Evolutionary conservation across 2,329 filamentous ascomycete species (phyloP).

Genomic region (Alternaria viburni): DNA sequence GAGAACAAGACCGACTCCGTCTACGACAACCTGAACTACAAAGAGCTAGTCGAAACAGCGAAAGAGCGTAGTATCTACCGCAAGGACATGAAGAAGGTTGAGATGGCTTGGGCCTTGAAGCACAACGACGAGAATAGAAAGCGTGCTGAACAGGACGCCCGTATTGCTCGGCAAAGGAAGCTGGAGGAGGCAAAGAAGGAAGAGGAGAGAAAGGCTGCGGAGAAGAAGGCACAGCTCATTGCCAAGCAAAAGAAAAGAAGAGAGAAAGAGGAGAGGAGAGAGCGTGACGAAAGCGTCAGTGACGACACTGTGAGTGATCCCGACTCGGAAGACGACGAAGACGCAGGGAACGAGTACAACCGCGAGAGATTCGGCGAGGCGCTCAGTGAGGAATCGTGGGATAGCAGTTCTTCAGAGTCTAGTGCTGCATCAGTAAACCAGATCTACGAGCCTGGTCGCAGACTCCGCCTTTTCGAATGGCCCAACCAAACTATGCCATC

Average conservation of each 20-base stretch:
- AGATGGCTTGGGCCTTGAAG: constrained; percentile 33
- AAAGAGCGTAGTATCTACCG: constrained; percentile 29
- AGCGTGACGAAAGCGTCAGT: constrained; percentile 23
- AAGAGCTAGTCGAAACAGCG: constrained; percentile 25
- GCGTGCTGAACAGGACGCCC: constrained; percentile 11
- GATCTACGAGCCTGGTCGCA: constrained; percentile 17
- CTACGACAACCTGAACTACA: constrained; percentile 35
- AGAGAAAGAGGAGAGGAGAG: constrained; percentile 10
- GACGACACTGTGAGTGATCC: constrained; percentile 13
- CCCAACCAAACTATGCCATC: constrained; percentile 21
- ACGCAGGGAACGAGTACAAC: constrained; percentile 1
- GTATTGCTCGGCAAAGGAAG: constrained; percentile 14
- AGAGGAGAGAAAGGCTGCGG: constrained; percentile 11
- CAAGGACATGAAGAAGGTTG: constrained; percentile 41
- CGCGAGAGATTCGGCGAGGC: constrained; percentile 9
- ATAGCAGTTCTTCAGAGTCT: constrained; percentile 25
- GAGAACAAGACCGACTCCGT: constrained; percentile 35
- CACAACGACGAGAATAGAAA: constrained; percentile 20
- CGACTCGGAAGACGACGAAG: not conserved
- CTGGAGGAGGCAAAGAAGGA: constrained; percentile 16
- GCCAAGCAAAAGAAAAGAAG: constrained; percentile 14
- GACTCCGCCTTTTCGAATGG: constrained; percentile 39
- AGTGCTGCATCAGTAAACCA: not conserved
- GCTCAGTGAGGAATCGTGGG: constrained; percentile 28
- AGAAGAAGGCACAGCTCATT: not conserved